These are phyloP conservation scores for Syzygium jambos DNA, from an alignment of 345 rosid genomes.

Conservation along the genomic window DNA sequence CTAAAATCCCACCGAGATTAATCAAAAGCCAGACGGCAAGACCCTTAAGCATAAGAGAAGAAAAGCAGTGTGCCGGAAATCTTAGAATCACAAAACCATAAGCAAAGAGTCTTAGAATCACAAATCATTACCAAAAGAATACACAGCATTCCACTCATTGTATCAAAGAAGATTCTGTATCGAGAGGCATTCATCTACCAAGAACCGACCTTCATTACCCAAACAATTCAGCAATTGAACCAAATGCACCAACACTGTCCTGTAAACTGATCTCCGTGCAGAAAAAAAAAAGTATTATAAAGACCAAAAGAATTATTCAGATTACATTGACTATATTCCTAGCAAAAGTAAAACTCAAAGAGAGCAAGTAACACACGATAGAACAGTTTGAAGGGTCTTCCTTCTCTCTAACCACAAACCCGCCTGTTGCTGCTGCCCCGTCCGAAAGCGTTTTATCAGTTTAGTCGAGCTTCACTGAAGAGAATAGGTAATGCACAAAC, in stretches of 20 bases:
- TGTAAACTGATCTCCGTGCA: background rate
- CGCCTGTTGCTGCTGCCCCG: background rate
- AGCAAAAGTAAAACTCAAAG: background rate
- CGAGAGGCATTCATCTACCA: background rate
- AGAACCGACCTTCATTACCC: background rate
- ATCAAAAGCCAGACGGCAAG: background rate
- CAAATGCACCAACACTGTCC: background rate
- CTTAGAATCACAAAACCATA: background rate
- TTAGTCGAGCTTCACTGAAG: slow-evolving; percentile 19
- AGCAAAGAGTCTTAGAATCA: background rate
- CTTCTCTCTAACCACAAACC: background rate
- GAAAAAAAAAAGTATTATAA: background rate
- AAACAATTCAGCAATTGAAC: background rate
- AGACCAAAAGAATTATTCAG: slow-evolving; percentile 1
- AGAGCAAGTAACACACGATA: slow-evolving; percentile 1
- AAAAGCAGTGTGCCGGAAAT: background rate
- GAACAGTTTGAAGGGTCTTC: background rate
- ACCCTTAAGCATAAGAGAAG: background rate
- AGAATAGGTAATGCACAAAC: slow-evolving; percentile 20
- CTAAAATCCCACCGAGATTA: background rate
- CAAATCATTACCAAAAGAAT: background rate
- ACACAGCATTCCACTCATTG: background rate
- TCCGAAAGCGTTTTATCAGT: background rate
- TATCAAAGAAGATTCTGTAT: background rate
- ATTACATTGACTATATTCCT: background rate